These are phyloP conservation scores for Claviceps pazoutovae DNA, from an alignment of 2,329 filamentous ascomycete genomes.

Conservation along the genomic window DNA sequence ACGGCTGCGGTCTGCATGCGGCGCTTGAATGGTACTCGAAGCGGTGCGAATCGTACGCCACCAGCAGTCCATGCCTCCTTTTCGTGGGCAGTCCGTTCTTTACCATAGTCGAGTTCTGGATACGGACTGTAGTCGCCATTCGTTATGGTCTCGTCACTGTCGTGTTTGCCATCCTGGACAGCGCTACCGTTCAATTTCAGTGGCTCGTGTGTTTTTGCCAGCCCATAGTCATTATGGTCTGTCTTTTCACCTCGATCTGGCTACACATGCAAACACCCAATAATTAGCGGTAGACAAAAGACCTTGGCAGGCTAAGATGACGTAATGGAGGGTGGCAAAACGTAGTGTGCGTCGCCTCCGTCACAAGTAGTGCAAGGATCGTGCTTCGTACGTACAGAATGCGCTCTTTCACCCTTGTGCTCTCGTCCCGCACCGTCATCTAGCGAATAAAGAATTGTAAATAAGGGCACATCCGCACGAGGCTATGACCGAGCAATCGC, in stretches of 20 bases:
- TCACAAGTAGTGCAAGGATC: no score
- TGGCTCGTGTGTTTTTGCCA: not conserved
- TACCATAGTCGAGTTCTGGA: conserved; percentile 14
- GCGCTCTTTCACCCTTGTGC: no score
- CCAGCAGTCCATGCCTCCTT: conserved; percentile 23
- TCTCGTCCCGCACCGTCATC: no score
- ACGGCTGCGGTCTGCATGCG: conserved; percentile 69
- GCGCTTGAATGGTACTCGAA: conserved; percentile 56
- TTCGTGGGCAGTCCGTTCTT: conserved; percentile 11
- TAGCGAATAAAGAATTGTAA: not conserved
- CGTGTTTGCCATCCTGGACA: not conserved
- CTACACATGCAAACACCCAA: no score
- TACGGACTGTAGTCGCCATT: conserved; percentile 12
- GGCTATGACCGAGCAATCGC: not conserved
- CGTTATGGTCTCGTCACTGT: not conserved
- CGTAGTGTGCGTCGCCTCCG: no score
- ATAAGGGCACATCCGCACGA: not conserved
- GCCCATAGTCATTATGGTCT: no score
- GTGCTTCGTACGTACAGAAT: no score
- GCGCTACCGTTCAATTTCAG: not conserved
- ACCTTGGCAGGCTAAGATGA: no score
- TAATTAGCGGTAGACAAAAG: no score
- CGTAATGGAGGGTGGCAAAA: no score
- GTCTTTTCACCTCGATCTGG: no score
- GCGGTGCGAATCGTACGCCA: conserved; percentile 71